Evolutionary conservation across 2,329 filamentous ascomycete species (phyloP).

Genomic region (Pestalotiopsis sp.): DNA sequence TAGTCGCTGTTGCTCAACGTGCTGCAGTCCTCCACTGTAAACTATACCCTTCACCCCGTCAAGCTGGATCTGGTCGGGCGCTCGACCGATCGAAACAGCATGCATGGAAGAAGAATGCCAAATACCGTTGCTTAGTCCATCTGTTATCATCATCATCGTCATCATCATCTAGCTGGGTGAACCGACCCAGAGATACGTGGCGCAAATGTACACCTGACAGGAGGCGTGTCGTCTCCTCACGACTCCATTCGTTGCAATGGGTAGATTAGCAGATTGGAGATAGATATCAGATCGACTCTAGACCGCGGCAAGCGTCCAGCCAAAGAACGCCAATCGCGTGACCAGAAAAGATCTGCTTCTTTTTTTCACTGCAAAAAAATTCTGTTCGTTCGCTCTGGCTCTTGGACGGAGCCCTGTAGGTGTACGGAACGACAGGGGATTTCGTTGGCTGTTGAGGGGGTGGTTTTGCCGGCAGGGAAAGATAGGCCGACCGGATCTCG

Average conservation of each 20-base stretch:
- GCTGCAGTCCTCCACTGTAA: background rate
- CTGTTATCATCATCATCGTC: background rate
- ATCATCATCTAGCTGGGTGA: background rate
- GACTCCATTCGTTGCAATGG: background rate
- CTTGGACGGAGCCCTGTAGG: background rate
- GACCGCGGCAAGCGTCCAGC: background rate
- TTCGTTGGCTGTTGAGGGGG: background rate
- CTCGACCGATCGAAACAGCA: background rate
- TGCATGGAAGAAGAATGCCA: background rate
- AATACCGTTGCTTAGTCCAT: no score
- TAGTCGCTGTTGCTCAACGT: background rate
- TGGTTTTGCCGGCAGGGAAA: constrained; percentile 8
- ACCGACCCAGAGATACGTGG: background rate
- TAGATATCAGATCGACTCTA: background rate
- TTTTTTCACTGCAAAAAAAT: background rate
- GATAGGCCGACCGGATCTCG: constrained; percentile 12
- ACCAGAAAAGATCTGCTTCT: background rate
- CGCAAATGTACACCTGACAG: background rate
- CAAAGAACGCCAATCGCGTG: background rate
- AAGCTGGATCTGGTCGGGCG: background rate
- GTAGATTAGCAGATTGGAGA: background rate
- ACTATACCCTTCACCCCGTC: background rate
- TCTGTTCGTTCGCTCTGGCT: background rate
- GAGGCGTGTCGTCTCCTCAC: background rate
- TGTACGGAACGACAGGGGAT: background rate